Conservation (phyloP, 1,284 basidiomycete species). For the Pterula multifida region DNA sequence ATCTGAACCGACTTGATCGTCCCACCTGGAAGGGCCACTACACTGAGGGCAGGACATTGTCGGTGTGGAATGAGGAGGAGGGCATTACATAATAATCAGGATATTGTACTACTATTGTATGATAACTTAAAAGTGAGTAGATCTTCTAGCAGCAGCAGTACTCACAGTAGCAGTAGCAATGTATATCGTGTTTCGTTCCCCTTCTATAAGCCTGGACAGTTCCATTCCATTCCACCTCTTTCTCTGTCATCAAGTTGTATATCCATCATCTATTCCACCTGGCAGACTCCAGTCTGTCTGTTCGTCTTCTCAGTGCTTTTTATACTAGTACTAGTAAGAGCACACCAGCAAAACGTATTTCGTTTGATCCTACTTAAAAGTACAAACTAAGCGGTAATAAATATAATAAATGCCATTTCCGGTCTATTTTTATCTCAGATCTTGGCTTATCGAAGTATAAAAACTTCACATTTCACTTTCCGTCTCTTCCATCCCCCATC, state of each 20-base stretch:
- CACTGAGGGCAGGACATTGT: background rate
- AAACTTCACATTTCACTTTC: conserved; percentile 7
- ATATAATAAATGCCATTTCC: background rate
- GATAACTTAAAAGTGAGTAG: no score
- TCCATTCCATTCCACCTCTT: background rate
- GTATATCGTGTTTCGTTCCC: no score
- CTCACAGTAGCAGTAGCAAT: no score
- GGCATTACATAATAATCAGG: no score
- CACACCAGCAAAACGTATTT: no score
- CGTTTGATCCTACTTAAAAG: no score
- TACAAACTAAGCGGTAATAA: no score
- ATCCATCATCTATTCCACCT: background rate
- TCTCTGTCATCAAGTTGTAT: background rate
- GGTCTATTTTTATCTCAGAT: background rate
- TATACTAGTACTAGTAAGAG: no score
- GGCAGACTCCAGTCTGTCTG: background rate
- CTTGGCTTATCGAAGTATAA: background rate
- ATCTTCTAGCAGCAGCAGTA: no score
- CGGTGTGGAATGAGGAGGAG: background rate
- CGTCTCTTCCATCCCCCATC: conserved; percentile 23
- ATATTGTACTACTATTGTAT: no score
- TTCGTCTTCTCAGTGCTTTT: no score
- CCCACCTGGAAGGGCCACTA: background rate
- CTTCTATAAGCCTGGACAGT: no score
- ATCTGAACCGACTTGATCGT: background rate